These are phyloP conservation scores for Cyberlindnera suaveolens DNA, from an alignment of 805 yeast species.

Conservation along the genomic window DNA sequence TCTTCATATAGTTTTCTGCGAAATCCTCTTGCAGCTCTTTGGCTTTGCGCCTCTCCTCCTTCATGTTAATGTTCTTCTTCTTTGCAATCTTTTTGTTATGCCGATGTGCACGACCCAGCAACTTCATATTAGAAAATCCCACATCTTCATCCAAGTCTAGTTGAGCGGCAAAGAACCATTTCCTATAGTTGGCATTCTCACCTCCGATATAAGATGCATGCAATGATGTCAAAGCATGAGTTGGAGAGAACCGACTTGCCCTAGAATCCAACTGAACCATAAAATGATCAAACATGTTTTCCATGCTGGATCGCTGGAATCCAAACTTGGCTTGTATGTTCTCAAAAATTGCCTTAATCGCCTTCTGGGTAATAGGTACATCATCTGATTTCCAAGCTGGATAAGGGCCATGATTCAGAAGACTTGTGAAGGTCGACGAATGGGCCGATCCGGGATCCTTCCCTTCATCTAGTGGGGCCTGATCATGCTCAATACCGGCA, in stretches of 20 bases:
- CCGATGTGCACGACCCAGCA: constrained; percentile 38
- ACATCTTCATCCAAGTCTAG: constrained; percentile 67
- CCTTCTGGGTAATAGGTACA: constrained; percentile 66
- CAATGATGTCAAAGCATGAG: constrained; percentile 62
- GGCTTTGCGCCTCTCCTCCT: constrained; percentile 32
- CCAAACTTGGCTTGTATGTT: constrained; percentile 65
- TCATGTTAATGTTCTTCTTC: constrained; percentile 28
- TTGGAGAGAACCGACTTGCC: constrained; percentile 70
- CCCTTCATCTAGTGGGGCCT: too few relatives aligned
- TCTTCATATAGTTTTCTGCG: constrained; percentile 42
- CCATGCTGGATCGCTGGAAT: constrained; percentile 72
- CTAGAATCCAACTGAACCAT: constrained; percentile 82
- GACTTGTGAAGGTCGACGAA: too few relatives aligned
- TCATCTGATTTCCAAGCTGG: constrained; percentile 31
- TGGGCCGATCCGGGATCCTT: too few relatives aligned
- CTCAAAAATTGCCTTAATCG: constrained; percentile 55
- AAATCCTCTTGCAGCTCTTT: constrained; percentile 43
- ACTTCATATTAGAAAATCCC: constrained; percentile 50
- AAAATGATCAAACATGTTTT: constrained; percentile 76
- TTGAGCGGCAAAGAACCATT: constrained; percentile 90
- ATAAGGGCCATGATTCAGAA: constrained; percentile 2
- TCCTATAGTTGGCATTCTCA: constrained; percentile 74
- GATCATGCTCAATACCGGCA: not conserved
- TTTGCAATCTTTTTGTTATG: constrained; percentile 40
- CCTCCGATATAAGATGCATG: constrained; percentile 95